Evolutionary conservation across 202 grass and related monocot species (phyloP), one percentile per base, ranked within the genome.

Genomic region (Schoenoplectus triqueter): DNA sequence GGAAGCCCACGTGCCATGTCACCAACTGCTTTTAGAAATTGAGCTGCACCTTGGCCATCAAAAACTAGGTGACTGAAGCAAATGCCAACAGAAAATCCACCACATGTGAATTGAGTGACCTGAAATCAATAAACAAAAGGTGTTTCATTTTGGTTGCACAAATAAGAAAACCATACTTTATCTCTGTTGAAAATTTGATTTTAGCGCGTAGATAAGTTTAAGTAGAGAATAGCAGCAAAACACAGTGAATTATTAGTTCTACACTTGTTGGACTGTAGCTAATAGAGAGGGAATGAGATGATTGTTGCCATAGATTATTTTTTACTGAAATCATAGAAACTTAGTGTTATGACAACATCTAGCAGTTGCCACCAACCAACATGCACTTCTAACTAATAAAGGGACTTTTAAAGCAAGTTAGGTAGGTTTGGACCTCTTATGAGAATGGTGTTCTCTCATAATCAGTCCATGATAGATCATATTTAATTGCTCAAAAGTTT

Each of bases 61-160:
- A 94, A 94, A 80, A 97, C 83, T 78, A 91, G 65, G 88, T 97
- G 95, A 77, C 89, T 97, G 89, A 93, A 94, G 80, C 92, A 90
- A 88, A 97, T 95, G 73, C 91, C 92, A 0, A 97, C 90, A 10
- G 88, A 50, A 76, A 93, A 93, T 2, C 95, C 95, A 6, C 95
- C 90, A 67, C 95, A 97, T 18, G 75, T 87, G 86, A 97, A 97
- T 81, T 87, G 56, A 50, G 83, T 85, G 18, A 85, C 50, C 83
- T 85, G 83, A 85, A 9, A 64, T 66, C 31, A 76, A 85, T 42
- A 49, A 66, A 63, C 39, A 51, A 73, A 76, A 85, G 55, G 49
- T 85, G 10, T 85, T 6, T 77, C 18, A 84, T 72, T 40, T 50
- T 5, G 3, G 7, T 6, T 22, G 48, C 49, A 31, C 21, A 75